phyloP scores from a whole-genome alignment of 805 yeast species.

The Candida quercuum region DNA sequence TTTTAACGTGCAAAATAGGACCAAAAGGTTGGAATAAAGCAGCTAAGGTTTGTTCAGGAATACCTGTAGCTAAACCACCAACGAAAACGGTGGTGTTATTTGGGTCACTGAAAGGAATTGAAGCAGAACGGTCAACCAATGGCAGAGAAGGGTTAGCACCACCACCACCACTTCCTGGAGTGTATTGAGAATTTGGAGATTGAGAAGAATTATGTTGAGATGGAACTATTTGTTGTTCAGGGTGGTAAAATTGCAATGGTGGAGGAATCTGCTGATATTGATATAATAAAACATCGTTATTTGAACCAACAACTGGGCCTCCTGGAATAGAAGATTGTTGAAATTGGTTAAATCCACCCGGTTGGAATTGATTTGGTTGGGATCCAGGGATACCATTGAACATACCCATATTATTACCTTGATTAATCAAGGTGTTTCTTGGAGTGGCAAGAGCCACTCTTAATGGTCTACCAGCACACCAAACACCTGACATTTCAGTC shows the following conservation, averaged over 20 bases:
- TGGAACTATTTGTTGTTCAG: slow-evolving; percentile 10
- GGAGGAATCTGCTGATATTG: slow-evolving; percentile 20
- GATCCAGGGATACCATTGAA: slow-evolving; percentile 5
- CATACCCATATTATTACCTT: slow-evolving; percentile 2
- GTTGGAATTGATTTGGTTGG: slow-evolving; percentile 6
- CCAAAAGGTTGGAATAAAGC: slow-evolving; percentile 72
- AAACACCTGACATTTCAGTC: slow-evolving; percentile 70
- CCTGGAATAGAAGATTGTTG: slow-evolving; percentile 5
- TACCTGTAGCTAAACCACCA: slow-evolving; percentile 66
- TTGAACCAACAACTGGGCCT: slow-evolving; percentile 1
- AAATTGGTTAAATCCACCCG: slow-evolving; percentile 12
- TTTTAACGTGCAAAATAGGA: slow-evolving; percentile 59
- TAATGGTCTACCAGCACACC: slow-evolving; percentile 74
- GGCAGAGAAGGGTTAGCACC: not conserved
- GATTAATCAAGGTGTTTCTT: slow-evolving; percentile 33
- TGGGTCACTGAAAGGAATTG: slow-evolving; percentile 41
- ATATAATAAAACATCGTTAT: slow-evolving; percentile 15
- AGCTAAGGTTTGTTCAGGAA: slow-evolving; percentile 54
- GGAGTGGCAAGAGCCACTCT: slow-evolving; percentile 81
- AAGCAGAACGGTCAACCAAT: not conserved
- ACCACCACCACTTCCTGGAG: not conserved
- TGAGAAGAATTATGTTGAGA: slow-evolving; percentile 3
- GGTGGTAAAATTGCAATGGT: slow-evolving; percentile 13
- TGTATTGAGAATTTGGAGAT: not conserved
- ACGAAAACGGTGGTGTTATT: slow-evolving; percentile 73